Conservation (phyloP, 2,329 filamentous ascomycete species). For the Pseudogymnoascus sp. region DNA sequence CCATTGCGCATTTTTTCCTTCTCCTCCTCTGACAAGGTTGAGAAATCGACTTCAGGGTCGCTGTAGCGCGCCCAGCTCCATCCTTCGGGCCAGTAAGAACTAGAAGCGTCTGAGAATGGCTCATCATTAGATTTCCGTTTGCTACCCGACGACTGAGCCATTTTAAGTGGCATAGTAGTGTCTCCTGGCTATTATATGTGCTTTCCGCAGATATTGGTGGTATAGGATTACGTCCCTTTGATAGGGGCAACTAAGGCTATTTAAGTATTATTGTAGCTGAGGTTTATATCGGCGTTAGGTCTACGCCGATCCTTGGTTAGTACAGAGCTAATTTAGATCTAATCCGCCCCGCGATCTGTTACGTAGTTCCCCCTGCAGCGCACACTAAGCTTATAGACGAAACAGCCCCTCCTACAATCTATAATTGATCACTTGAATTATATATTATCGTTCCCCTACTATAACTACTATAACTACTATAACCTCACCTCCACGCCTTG, state of each 20-base stretch:
- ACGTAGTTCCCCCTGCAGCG: too few relatives aligned
- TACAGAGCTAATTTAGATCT: too few relatives aligned
- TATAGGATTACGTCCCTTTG: neutral
- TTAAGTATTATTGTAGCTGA: too few relatives aligned
- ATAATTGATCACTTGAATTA: neutral
- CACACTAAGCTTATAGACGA: neutral
- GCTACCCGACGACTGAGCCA: neutral
- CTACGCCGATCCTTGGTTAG: too few relatives aligned
- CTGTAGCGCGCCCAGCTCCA: conserved; percentile 3
- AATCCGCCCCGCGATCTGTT: too few relatives aligned
- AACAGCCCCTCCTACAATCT: neutral
- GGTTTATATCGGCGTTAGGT: too few relatives aligned
- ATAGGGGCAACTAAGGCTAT: too few relatives aligned
- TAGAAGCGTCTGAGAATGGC: neutral
- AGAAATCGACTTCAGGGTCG: neutral
- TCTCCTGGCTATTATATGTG: neutral
- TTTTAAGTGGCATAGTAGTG: neutral
- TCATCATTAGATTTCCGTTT: neutral
- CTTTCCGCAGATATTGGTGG: neutral
- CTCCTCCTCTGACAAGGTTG: neutral
- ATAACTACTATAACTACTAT: neutral
- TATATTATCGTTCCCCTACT: neutral
- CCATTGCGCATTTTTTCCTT: neutral
- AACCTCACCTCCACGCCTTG: neutral
- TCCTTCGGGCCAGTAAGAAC: neutral